These are phyloP conservation scores for Eimeria acervulina DNA, from an alignment of 169 alveolate genomes.

Conservation along the genomic window DNA sequence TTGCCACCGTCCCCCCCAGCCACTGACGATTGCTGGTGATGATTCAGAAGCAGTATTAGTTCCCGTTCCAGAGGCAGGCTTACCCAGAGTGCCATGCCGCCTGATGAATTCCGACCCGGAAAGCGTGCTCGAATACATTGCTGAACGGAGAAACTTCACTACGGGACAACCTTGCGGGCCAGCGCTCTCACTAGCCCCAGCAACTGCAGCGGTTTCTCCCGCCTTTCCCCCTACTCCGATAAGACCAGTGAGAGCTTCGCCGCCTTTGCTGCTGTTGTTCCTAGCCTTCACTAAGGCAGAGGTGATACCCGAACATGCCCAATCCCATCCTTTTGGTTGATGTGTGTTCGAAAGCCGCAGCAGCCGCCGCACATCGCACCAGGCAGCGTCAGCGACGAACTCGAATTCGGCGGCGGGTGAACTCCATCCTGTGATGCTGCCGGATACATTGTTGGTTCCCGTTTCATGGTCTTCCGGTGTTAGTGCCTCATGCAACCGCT, in stretches of 20 bases:
- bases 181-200: slow-evolving; percentile 33
- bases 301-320: slow-evolving; percentile 37
- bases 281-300: not conserved
- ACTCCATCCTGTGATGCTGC: slow-evolving; percentile 49
- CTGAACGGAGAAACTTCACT: slow-evolving; percentile 5
- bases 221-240: not conserved
- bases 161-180: slow-evolving; percentile 33
- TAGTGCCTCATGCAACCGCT: not conserved
- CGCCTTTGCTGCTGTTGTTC: not conserved
- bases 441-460: slow-evolving; percentile 18
- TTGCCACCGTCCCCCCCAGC: slow-evolving; percentile 73
- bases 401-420: slow-evolving; percentile 68
- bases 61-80: not conserved
- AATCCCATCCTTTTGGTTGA: slow-evolving; percentile 11
- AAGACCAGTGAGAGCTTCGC: not conserved
- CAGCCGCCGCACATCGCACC: slow-evolving; percentile 30
- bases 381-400: slow-evolving; percentile 38
- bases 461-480: not conserved
- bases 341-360: slow-evolving; percentile 29
- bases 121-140: not conserved
- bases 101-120: not conserved
- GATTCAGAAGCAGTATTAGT: not conserved
- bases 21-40: not conserved
- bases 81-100: not conserved
- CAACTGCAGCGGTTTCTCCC: slow-evolving; percentile 8